These are phyloP conservation scores for Fusarium sambucinum DNA, from an alignment of 2,329 filamentous ascomycete species.

Conservation along the genomic window DNA sequence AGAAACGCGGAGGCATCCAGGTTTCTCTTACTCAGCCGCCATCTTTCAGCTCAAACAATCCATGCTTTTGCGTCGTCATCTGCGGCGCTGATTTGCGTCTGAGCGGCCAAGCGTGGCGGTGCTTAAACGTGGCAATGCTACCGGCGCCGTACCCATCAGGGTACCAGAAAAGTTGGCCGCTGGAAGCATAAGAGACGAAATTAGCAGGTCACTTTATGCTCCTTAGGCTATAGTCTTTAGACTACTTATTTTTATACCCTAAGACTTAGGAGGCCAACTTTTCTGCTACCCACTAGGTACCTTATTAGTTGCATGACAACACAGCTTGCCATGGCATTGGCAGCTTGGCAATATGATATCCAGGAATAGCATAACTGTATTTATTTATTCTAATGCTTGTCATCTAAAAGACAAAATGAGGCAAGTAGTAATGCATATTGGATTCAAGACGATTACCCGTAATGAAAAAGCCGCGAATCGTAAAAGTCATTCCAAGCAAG, in stretches of 20 bases:
- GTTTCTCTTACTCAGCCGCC: conserved; percentile 38
- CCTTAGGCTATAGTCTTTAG: too few species aligned
- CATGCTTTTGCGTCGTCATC: conserved; percentile 40
- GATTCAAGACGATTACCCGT: neutral
- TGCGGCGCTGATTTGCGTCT: conserved; percentile 34
- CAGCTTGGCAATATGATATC: conserved; percentile 8
- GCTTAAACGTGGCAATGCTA: conserved; percentile 36
- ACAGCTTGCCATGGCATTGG: conserved; percentile 15
- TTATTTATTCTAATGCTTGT: neutral
- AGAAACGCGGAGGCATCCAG: conserved; percentile 31
- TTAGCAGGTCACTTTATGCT: too few species aligned
- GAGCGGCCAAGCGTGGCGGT: conserved; percentile 37
- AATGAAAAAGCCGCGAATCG: too few species aligned
- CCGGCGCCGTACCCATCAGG: neutral
- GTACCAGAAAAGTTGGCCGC: too few species aligned
- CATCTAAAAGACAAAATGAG: neutral
- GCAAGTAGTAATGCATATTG: neutral
- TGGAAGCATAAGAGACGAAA: too few species aligned
- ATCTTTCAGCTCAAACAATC: conserved; percentile 14
- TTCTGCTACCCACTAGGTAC: too few species aligned
- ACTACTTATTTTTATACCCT: too few species aligned
- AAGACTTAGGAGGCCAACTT: too few species aligned
- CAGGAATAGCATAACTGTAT: neutral
- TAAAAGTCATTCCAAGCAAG: neutral
- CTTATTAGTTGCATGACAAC: conserved; percentile 15